phyloP scores from a whole-genome alignment of 208 protist genomes.

The Lotmaria passim region DNA sequence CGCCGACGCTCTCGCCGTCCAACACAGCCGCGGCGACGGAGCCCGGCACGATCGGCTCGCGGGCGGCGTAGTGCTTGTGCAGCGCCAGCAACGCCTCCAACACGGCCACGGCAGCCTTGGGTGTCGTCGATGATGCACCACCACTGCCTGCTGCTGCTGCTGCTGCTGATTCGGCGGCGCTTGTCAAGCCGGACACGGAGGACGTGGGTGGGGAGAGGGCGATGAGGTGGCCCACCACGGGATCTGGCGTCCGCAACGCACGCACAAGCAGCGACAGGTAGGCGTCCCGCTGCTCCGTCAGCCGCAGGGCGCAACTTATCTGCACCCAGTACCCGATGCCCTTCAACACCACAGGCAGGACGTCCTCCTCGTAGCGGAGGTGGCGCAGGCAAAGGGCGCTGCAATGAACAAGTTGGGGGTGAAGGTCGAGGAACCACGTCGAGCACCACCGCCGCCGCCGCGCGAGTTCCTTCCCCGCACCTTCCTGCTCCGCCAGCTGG shows the following conservation, averaged over 20 bases:
- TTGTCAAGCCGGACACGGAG: background rate
- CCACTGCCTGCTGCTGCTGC: background rate
- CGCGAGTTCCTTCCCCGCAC: background rate
- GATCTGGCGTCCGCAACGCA: conserved; percentile 26
- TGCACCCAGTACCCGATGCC: conserved; percentile 53
- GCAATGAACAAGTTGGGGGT: conserved; percentile 36
- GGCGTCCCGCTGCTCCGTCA: conserved; percentile 49
- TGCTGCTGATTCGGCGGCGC: background rate
- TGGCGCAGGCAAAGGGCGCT: conserved; percentile 28
- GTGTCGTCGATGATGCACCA: background rate
- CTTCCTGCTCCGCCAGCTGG: conserved; percentile 26
- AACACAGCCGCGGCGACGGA: conserved; percentile 32
- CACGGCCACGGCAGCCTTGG: background rate
- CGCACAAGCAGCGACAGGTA: conserved; percentile 51
- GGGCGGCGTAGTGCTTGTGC: conserved; percentile 11
- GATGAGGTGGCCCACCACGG: conserved; percentile 29
- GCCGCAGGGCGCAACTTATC: conserved; percentile 37
- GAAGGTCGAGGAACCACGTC: conserved; percentile 26
- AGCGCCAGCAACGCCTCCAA: conserved; percentile 22
- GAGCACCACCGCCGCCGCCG: conserved; percentile 3
- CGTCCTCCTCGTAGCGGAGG: conserved; percentile 45
- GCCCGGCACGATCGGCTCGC: conserved; percentile 28
- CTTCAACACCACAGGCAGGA: conserved; percentile 58
- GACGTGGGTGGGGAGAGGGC: conserved; percentile 18
- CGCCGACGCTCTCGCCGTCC: conserved; percentile 14